These are phyloP conservation scores for Babesia sp. DNA, from an alignment of 169 alveolate genomes.

Conservation along the genomic window DNA sequence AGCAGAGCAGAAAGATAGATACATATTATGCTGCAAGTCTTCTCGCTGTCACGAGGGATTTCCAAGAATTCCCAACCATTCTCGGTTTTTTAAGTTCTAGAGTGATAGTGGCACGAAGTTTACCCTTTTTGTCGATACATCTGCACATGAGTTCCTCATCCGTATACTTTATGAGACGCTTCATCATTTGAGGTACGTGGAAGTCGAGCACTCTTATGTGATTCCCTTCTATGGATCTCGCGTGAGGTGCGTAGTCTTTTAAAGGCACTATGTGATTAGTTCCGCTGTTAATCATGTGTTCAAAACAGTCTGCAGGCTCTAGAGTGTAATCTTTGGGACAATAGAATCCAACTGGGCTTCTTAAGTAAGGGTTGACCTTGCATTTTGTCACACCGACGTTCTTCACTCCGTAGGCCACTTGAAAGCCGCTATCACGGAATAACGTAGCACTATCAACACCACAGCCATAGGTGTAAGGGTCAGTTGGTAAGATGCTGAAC, in stretches of 20 bases:
- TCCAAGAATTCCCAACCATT: background rate
- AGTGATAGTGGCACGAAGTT: background rate
- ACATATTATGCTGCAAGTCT: too few species aligned
- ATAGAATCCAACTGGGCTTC: constrained; percentile 61
- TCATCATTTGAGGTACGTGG: background rate
- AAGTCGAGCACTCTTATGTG: constrained; percentile 9
- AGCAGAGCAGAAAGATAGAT: too few species aligned
- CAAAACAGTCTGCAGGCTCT: constrained; percentile 60
- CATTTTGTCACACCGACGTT: background rate
- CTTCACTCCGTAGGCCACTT: background rate
- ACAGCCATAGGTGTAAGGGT: constrained; percentile 67
- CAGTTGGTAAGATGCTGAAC: constrained; percentile 48
- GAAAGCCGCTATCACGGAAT: constrained; percentile 7
- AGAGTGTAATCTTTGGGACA: constrained; percentile 41
- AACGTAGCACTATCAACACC: constrained; percentile 26
- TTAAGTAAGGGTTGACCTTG: constrained; percentile 21
- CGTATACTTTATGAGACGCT: background rate
- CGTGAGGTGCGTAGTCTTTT: constrained; percentile 7
- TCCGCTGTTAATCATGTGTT: background rate
- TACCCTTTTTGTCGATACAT: constrained; percentile 3
- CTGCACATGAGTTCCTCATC: constrained; percentile 15
- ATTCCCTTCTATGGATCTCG: background rate
- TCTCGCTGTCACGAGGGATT: too few species aligned
- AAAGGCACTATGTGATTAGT: background rate
- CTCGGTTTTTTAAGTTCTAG: constrained; percentile 4